Base-by-base conservation (phyloP, 202 grass and related monocot genomes). In the Zizania palustris region DNA sequence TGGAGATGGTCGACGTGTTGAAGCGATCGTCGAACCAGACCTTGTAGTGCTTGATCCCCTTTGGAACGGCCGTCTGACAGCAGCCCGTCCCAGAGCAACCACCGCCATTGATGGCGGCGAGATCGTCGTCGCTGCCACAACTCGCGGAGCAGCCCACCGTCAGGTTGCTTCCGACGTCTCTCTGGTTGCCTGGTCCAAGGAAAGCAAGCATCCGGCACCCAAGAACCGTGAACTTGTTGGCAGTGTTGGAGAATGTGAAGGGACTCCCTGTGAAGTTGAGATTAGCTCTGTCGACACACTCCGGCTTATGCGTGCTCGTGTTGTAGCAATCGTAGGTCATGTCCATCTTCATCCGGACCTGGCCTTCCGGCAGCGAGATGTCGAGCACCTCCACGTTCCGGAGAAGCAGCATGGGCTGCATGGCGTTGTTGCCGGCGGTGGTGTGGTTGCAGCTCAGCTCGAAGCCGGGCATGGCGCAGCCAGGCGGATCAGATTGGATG, bases 51-150 rank as follows among this genome's bases (percentile, higher is more conserved):
- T 6, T 12, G 2, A 91, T 37, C 7, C 51, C 50, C 5, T 65
- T 55, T 0, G 88, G 81, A 28, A 87, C 82, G 48, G 71, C 7
- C 1, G 62, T 85, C 11, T 79, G 66, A 73, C 88, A 91, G 34
- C 88, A 91, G 7, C 88, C 88, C 6, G 78, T 69, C 11, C 88
- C 88, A 2, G 66, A 42, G 67, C 88, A 87, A 6, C 69, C 66
- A 3, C 33, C 84, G 1, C 79, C 0, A 0, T 2, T 41, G 0
- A 85, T 7, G 45, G 28, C 21, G 0, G 1, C 1, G 2, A 28
- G 11, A n/a, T n/a, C n/a, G 9, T 65, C 46, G 1, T 37, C 46
- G 9, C 6, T 9, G 22, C 48, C 13, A 6, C 83, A 86, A 13
- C 12, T 40, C 4, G 83, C 74, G 1, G 73, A 40, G 9, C 83